Conservation (phyloP, 257 asterid genomes). For the Scutellaria minor region DNA sequence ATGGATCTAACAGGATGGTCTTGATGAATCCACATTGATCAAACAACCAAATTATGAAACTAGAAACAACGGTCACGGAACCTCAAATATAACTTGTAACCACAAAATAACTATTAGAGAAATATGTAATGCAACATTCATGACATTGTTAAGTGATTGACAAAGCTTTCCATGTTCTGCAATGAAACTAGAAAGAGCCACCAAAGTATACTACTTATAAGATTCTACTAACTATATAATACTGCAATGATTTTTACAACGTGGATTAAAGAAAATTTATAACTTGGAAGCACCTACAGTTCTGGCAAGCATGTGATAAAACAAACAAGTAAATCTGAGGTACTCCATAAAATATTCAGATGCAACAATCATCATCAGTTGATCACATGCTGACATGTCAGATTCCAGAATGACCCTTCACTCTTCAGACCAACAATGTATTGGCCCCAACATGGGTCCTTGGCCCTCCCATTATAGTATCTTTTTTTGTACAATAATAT, state of each 20-base stretch:
- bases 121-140: not conserved
- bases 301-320: constrained; percentile 41
- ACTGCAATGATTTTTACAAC: constrained; percentile 24
- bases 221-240: constrained; percentile 19
- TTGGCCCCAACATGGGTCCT: constrained; percentile 26
- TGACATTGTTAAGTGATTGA: not conserved
- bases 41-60: not conserved
- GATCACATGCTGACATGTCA: constrained; percentile 52
- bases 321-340: constrained; percentile 32
- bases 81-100: not conserved
- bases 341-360: constrained; percentile 31
- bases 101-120: not conserved
- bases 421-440: constrained; percentile 4
- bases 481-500: constrained; percentile 21
- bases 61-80: not conserved
- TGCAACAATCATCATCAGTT: constrained; percentile 24
- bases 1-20: not conserved
- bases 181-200: constrained; percentile 7
- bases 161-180: constrained; percentile 5
- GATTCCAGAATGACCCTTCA: constrained; percentile 35
- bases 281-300: constrained; percentile 35
- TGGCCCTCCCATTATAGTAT: constrained; percentile 33
- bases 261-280: not conserved
- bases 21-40: constrained; percentile 10
- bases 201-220: constrained; percentile 1